These are phyloP conservation scores for Debaryomyces sp. DNA, from an alignment of 1,139 yeast species.

Conservation along the genomic window DNA sequence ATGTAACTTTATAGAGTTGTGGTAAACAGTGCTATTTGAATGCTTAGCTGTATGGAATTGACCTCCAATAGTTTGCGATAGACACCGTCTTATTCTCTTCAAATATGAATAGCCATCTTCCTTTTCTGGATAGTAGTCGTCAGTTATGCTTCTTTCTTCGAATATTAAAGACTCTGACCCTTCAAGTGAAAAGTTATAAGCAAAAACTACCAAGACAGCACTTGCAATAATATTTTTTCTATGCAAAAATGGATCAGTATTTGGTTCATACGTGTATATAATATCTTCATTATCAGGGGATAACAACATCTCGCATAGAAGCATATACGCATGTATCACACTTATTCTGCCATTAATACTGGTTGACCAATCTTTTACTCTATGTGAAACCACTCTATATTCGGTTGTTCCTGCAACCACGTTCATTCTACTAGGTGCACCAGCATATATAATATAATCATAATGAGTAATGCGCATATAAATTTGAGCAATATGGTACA, in stretches of 20 bases:
- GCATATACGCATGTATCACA: constrained; percentile 63
- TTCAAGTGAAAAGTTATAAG: constrained; percentile 42
- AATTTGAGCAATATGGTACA: constrained; percentile 74
- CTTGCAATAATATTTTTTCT: constrained; percentile 47
- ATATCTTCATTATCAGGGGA: constrained; percentile 42
- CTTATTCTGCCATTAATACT: constrained; percentile 32
- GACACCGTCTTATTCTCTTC: constrained; percentile 32
- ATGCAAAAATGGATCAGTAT: constrained; percentile 38
- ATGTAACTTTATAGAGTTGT: constrained; percentile 42
- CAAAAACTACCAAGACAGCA: constrained; percentile 52
- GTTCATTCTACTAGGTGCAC: constrained; percentile 82
- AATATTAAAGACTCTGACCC: constrained; percentile 42
- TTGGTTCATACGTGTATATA: constrained; percentile 43
- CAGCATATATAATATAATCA: constrained; percentile 78
- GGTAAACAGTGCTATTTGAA: constrained; percentile 26
- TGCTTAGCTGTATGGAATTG: constrained; percentile 8
- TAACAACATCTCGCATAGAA: constrained; percentile 64
- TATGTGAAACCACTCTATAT: constrained; percentile 43
- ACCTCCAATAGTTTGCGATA: constrained; percentile 19
- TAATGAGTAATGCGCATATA: constrained; percentile 72
- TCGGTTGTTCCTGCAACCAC: constrained; percentile 64
- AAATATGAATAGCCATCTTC: constrained; percentile 48
- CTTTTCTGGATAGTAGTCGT: constrained; percentile 6
- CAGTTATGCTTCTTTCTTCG: constrained; percentile 16
- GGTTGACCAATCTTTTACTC: constrained; percentile 35